phyloP scores from a whole-genome alignment of 257 asterid genomes.

The Asclepias syriaca region DNA sequence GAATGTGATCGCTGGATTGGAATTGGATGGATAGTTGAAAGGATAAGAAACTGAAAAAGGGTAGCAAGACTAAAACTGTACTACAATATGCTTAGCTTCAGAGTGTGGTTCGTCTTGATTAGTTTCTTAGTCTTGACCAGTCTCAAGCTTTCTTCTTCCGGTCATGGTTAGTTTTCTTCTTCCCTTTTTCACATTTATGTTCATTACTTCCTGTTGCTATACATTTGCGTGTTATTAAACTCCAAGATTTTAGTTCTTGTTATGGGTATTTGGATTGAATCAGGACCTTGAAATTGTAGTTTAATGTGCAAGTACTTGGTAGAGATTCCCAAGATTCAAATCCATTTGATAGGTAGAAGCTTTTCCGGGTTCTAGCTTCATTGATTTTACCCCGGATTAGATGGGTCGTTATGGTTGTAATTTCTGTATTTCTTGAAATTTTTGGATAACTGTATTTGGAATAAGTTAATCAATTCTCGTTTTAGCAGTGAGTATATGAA shows the following conservation, averaged over 20 bases:
- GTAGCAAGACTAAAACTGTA: conserved; percentile 17
- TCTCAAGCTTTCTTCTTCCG: conserved; percentile 37
- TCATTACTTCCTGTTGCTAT: not conserved
- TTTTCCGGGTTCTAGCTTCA: not conserved
- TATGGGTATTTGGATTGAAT: not conserved
- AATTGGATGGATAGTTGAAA: not conserved
- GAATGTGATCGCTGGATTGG: conserved; percentile 16
- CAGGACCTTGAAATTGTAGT: not conserved
- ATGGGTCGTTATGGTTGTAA: not conserved
- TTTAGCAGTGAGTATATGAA: not conserved
- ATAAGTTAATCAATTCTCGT: not conserved
- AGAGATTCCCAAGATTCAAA: not conserved
- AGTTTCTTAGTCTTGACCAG: conserved; percentile 29
- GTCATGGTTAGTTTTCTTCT: conserved; percentile 18
- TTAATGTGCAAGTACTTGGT: not conserved
- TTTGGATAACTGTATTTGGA: not conserved
- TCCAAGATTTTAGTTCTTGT: not conserved
- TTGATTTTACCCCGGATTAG: not conserved
- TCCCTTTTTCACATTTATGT: not conserved
- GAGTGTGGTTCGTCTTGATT: conserved; percentile 29
- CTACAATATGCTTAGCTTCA: conserved; percentile 31
- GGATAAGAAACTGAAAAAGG: conserved; percentile 10
- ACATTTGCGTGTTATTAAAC: not conserved
- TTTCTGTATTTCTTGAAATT: not conserved
- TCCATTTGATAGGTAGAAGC: not conserved